Conservation (phyloP, 805 yeast species). For the Zygosaccharomyces siamensis region DNA sequence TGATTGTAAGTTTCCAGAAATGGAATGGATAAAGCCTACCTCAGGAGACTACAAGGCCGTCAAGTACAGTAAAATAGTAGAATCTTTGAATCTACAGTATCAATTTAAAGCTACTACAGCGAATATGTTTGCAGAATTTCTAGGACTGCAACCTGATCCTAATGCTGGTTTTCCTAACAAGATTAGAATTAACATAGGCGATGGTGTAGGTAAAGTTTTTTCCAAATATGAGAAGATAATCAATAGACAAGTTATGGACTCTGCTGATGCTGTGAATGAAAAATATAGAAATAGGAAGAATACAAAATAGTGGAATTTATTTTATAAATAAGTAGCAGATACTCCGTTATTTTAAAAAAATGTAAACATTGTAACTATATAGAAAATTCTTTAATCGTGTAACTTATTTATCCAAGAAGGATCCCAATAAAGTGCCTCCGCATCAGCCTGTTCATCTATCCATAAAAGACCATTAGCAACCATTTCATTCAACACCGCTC, state of each 20-base stretch:
- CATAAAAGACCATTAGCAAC: conserved; percentile 78
- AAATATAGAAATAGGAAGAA: conserved; percentile 49
- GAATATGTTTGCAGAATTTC: conserved; percentile 42
- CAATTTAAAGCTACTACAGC: conserved; percentile 53
- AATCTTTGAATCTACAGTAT: conserved; percentile 51
- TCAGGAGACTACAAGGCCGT: conserved; percentile 37
- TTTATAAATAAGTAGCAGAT: not conserved
- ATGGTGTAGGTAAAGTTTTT: conserved; percentile 65
- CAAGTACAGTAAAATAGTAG: conserved; percentile 41
- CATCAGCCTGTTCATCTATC: conserved; percentile 58
- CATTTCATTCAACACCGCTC: conserved; percentile 68
- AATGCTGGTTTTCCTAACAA: conserved; percentile 24
- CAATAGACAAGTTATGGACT: conserved; percentile 53
- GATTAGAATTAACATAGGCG: conserved; percentile 57
- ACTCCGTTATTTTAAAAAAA: too few species aligned
- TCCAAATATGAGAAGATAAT: conserved; percentile 53
- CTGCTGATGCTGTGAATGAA: conserved; percentile 65
- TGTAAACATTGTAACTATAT: not conserved
- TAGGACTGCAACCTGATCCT: conserved; percentile 15
- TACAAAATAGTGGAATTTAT: conserved; percentile 5
- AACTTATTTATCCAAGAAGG: conserved; percentile 56
- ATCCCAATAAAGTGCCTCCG: conserved; percentile 59
- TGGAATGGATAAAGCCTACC: conserved; percentile 53
- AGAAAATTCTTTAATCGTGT: not conserved
- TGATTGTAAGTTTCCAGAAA: conserved; percentile 70